Evolutionary conservation across 768 basidiomycete species (phyloP).

Genomic region (Serendipita sp.): DNA sequence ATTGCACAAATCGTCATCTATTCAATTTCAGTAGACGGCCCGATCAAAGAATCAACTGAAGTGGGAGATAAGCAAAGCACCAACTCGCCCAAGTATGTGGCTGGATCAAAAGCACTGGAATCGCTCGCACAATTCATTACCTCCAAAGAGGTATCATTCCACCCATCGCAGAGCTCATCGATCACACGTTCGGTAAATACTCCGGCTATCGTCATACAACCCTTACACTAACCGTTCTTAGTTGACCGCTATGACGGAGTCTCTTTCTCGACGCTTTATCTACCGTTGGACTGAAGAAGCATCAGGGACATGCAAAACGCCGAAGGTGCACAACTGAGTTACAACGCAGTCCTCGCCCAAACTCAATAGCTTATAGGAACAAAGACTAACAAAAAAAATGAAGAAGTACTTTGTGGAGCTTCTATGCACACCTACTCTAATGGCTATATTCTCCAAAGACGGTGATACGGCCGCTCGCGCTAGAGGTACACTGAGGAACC

Average conservation of each 20-base stretch:
- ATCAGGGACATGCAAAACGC: constrained; percentile 58
- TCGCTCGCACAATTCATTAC: constrained; percentile 76
- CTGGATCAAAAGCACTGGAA: constrained; percentile 76
- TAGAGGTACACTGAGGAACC: constrained; percentile 56
- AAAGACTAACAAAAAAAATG: constrained; percentile 42
- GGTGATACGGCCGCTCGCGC: constrained; percentile 62
- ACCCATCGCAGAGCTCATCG: constrained; percentile 52
- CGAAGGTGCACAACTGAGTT: constrained; percentile 30
- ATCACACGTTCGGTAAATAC: background rate
- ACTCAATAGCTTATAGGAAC: background rate
- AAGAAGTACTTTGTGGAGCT: constrained; percentile 66
- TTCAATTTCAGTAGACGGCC: constrained; percentile 74
- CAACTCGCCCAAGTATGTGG: constrained; percentile 39
- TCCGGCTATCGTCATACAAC: too few relatives aligned
- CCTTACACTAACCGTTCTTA: background rate
- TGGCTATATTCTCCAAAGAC: constrained; percentile 86
- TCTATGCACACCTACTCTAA: constrained; percentile 70
- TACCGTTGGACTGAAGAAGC: constrained; percentile 71
- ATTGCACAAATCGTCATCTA: constrained; percentile 77
- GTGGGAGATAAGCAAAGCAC: constrained; percentile 18
- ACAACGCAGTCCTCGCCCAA: background rate
- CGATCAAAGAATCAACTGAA: constrained; percentile 29
- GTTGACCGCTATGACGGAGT: constrained; percentile 1
- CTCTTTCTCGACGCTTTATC: constrained; percentile 31
- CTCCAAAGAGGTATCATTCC: constrained; percentile 87